Conservation (phyloP, 257 asterid species). For the Asclepias syriaca region DNA sequence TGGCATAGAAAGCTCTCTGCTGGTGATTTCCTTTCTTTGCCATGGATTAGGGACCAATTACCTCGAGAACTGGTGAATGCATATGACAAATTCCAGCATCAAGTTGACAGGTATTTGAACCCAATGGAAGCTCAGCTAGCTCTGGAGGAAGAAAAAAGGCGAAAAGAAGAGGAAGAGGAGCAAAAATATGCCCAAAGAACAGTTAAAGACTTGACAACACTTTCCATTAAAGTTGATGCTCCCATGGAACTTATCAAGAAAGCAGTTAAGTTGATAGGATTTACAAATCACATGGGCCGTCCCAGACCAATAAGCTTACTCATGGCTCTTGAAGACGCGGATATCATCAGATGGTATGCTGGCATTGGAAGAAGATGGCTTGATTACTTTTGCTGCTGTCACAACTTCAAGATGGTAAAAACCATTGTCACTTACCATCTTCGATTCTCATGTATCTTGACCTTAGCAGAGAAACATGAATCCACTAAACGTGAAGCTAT, state of each 20-base stretch:
- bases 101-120: conserved; percentile 63
- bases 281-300: conserved; percentile 90
- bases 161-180: conserved; percentile 66
- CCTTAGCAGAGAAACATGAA: conserved; percentile 88
- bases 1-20: conserved; percentile 70
- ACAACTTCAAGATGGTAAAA: conserved; percentile 68
- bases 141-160: conserved; percentile 49
- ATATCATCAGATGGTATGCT: conserved; percentile 87
- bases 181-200: conserved; percentile 54
- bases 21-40: conserved; percentile 76
- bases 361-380: conserved; percentile 92
- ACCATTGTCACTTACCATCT: conserved; percentile 67
- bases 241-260: conserved; percentile 58
- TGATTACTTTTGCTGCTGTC: conserved; percentile 76
- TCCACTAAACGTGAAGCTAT: conserved; percentile 70
- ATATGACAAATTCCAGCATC: conserved; percentile 65
- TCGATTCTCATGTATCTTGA: conserved; percentile 77
- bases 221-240: conserved; percentile 67
- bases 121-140: conserved; percentile 60
- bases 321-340: conserved; percentile 69
- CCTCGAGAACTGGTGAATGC: conserved; percentile 75
- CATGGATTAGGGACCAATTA: conserved; percentile 63
- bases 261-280: conserved; percentile 62
- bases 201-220: conserved; percentile 62
- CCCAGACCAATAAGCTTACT: conserved; percentile 78